A percentile compares a stretch with the other conserved stretches of the same genome.
Evolutionary conservation across 202 grass and related monocot species (phyloP).

Genomic region (Saccharum hybrid): DNA sequence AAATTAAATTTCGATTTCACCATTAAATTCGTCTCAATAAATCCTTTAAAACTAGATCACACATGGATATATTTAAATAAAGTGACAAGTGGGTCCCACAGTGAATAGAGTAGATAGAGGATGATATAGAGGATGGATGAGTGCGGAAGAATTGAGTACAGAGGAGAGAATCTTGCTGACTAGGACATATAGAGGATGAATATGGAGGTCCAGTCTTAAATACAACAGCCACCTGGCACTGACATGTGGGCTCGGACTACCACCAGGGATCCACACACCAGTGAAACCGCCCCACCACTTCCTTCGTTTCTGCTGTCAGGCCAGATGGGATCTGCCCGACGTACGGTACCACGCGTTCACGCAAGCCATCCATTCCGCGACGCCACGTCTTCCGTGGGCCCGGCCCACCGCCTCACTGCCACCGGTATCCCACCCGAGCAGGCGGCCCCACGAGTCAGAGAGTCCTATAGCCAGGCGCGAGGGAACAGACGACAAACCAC

Average conservation of each 20-base stretch:
- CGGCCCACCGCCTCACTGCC: neutral
- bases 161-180: too few relatives aligned
- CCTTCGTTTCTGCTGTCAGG: neutral
- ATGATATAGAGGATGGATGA: too few relatives aligned
- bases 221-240: neutral
- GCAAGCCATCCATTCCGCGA: neutral
- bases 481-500: neutral
- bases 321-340: too few relatives aligned
- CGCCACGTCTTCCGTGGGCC: neutral
- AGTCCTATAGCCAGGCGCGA: neutral
- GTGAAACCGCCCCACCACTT: neutral
- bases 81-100: too few relatives aligned
- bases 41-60: too few relatives aligned
- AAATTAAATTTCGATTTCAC: too few relatives aligned
- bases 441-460: neutral
- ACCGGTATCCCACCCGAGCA: rapidly evolving
- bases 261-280: neutral
- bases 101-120: too few relatives aligned
- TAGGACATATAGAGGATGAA: too few relatives aligned
- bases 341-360: neutral
- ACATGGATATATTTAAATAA: too few relatives aligned
- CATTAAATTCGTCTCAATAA: too few relatives aligned
- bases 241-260: neutral
- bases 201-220: too few relatives aligned
- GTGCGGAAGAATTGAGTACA: too few relatives aligned